phyloP scores from a whole-genome alignment of 164 flowering plant genomes.

The Vitis rupestris region DNA sequence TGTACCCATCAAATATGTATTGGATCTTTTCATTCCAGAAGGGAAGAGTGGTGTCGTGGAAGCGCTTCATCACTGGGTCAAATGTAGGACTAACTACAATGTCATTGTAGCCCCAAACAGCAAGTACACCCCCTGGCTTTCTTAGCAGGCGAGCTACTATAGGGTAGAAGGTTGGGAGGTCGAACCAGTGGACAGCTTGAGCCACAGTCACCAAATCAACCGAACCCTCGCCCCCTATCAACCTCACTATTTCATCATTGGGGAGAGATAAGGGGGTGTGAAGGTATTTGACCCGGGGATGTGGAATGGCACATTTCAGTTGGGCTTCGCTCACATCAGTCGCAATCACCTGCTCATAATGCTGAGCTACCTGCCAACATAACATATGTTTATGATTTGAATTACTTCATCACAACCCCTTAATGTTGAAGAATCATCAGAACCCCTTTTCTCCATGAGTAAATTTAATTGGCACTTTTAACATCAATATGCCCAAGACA shows the following conservation, averaged over 20 bases:
- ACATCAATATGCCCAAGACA: too few species aligned
- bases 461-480: too few species aligned
- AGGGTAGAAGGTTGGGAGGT: slow-evolving; percentile 21
- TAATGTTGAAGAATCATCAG: too few species aligned
- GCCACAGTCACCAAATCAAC: slow-evolving; percentile 26
- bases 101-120: slow-evolving; percentile 58
- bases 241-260: slow-evolving; percentile 6
- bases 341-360: slow-evolving; percentile 19
- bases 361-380: slow-evolving; percentile 19
- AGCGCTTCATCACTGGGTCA: slow-evolving; percentile 11
- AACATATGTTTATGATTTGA: too few species aligned
- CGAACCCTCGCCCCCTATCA: slow-evolving; percentile 18
- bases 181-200: slow-evolving; percentile 27
- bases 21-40: slow-evolving; percentile 10
- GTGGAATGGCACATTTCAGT: slow-evolving; percentile 11
- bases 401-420: too few species aligned
- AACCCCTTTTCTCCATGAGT: too few species aligned
- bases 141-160: slow-evolving; percentile 24
- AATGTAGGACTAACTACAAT: slow-evolving; percentile 25
- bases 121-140: slow-evolving; percentile 52
- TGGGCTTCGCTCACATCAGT: slow-evolving; percentile 23
- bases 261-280: slow-evolving; percentile 17
- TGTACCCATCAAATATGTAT: slow-evolving; percentile 19
- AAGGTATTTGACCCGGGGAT: slow-evolving; percentile 12
- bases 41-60: slow-evolving; percentile 14